Base-by-base conservation (phyloP, 768 basidiomycete species). In the Lentinula detonsa region DNA sequence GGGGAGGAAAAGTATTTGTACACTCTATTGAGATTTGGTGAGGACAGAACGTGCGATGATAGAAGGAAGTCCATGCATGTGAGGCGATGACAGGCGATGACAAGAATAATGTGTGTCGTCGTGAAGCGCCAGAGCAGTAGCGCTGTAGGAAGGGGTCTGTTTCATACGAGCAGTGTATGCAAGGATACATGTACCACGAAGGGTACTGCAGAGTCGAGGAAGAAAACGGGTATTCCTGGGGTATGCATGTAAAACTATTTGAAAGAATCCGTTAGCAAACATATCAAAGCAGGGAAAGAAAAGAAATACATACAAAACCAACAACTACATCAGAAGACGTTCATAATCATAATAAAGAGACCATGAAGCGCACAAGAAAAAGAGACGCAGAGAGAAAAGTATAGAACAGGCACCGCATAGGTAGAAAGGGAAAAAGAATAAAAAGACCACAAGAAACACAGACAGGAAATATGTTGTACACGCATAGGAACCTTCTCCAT, bases 321-420 rank as follows among this genome's bases (percentile, higher is more conserved):
- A 59, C 57, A 59, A 59, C 45, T 59, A 59, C 57, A 59, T 45
- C 57, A 37, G 23, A 59, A 50, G 11, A 37, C 45, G 46, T 33
- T 59, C 57, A 59, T 39, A 59, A 59, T 59, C 57, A 50, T 59
- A 40, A 39, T 18, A 37, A 34, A 59, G 57, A 49, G 56, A 43
- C 54, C 56, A 59, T 48, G 57, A 49, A 35, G 57, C 46, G 37
- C 45, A 45, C 43, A 59, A 50, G 57, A 59, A 50, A 48, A 37
- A 59, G 1, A 33, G 33, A 18, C 46, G 33, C 42, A 45, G 33
- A 21, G 23, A 51, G 34, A 37, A 59, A 16, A 45, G 40, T 48
- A 59, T 59, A 49, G 46, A 59, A 59, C 57, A 59, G 46, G 57
- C 49, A 40, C 57, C 56, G 42, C 42, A 33, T 46, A 18, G 45